Evolutionary conservation across 768 basidiomycete species (phyloP).

Genomic region (Pleurotus sapidus): DNA sequence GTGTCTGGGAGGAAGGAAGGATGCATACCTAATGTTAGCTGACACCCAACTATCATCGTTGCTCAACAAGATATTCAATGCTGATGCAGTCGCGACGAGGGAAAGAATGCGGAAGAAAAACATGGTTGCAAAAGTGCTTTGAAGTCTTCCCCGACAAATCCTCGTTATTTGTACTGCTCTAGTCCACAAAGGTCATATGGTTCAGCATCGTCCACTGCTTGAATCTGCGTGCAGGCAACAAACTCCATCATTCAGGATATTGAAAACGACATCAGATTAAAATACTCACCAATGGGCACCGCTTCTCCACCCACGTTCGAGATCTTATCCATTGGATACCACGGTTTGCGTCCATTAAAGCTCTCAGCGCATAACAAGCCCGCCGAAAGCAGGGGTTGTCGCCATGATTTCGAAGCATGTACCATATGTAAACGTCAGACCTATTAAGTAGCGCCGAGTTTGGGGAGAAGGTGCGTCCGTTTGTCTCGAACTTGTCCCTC

Average conservation of each 20-base stretch:
- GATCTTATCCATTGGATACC: background rate
- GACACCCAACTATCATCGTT: conserved; percentile 32
- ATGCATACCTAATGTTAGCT: conserved; percentile 25
- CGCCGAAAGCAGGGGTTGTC: background rate
- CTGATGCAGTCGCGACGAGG: background rate
- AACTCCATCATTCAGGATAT: background rate
- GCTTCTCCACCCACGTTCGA: conserved; percentile 2
- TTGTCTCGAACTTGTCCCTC: background rate
- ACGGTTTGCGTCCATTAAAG: background rate
- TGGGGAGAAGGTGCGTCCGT: background rate
- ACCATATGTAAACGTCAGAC: background rate
- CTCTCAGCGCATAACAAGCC: no score
- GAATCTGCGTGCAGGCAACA: background rate
- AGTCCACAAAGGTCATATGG: background rate
- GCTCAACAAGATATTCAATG: conserved; percentile 24
- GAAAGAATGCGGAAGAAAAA: background rate
- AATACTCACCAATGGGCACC: conserved; percentile 3
- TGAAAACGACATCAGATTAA: background rate
- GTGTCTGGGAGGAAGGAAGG: background rate
- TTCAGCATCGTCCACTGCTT: background rate
- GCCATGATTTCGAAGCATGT: background rate
- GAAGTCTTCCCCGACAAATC: no score
- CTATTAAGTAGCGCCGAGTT: background rate
- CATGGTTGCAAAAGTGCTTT: background rate
- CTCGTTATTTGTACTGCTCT: no score